phyloP scores from a whole-genome alignment of 176 grass and related monocot species.

The barley (Hordeum vulgare) region DNA sequence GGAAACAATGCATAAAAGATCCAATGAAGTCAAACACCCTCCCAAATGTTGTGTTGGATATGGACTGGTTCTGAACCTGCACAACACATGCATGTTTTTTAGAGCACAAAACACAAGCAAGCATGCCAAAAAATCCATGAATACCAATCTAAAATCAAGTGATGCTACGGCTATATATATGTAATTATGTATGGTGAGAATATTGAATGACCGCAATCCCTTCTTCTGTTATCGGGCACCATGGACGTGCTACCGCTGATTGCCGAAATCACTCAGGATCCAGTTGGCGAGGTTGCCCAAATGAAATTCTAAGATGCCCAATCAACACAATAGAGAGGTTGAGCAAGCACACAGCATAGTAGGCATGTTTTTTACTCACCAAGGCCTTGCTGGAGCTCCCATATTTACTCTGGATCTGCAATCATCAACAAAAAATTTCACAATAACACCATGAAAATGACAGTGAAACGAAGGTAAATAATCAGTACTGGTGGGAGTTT shows the following conservation, averaged over 20 bases:
- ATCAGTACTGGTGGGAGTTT: too few relatives aligned
- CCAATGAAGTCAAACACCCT: constrained; percentile 69
- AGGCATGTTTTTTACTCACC: too few relatives aligned
- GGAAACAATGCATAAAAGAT: constrained; percentile 46
- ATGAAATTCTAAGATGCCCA: too few relatives aligned
- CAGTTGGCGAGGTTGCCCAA: neutral
- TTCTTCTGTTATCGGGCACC: neutral
- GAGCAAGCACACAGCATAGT: too few relatives aligned
- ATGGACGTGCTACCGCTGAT: neutral
- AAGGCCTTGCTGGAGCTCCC: too few relatives aligned
- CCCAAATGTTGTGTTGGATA: constrained; percentile 53
- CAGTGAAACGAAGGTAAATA: too few relatives aligned
- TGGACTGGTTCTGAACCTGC: constrained; percentile 52
- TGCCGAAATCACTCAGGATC: neutral
- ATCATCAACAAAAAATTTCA: too few relatives aligned
- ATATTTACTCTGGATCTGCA: too few relatives aligned
- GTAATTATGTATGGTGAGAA: neutral
- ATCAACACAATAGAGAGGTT: too few relatives aligned
- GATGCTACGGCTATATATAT: neutral
- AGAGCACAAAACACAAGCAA: neutral
- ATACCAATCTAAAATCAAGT: neutral
- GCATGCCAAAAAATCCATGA: constrained; percentile 4
- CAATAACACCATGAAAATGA: too few relatives aligned
- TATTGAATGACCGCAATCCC: neutral
- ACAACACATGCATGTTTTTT: neutral